phyloP scores from a whole-genome alignment of 192 early-diverging fungal genomes.

The Linnemannia schmuckeri region DNA sequence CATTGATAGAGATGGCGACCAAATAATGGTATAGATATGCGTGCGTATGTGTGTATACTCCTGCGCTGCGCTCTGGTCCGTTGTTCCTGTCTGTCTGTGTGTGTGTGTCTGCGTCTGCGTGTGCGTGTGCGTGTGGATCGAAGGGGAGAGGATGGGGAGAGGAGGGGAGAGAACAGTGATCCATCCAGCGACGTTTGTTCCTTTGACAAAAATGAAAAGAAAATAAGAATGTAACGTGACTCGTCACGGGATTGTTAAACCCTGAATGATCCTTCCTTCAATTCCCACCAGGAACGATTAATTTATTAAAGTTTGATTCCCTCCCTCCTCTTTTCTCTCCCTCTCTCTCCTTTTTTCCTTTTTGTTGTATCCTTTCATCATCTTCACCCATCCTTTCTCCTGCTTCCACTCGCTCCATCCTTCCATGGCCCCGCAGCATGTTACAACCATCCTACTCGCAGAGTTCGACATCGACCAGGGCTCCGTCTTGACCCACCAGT shows the following conservation, averaged over 20 bases:
- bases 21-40: background rate
- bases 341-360: background rate
- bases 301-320: background rate
- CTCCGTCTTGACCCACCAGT: conserved; percentile 88
- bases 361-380: background rate
- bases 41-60: background rate
- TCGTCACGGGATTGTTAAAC: background rate
- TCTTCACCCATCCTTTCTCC: background rate
- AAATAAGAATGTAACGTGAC: background rate
- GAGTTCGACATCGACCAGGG: conserved; percentile 98
- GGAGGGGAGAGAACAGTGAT: background rate
- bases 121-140: background rate
- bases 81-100: background rate
- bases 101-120: background rate
- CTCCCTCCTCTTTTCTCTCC: background rate
- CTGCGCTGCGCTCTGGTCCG: background rate
- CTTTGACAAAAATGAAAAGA: background rate
- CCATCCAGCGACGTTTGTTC: too few relatives aligned
- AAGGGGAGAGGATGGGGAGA: background rate
- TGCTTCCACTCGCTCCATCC: background rate
- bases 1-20: background rate
- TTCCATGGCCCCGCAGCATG: conserved; percentile 65
- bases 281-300: background rate
- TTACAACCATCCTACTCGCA: conserved; percentile 89
- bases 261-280: background rate